phyloP scores from a whole-genome alignment of 345 rosid genomes.

The Orychophragmus violaceus region DNA sequence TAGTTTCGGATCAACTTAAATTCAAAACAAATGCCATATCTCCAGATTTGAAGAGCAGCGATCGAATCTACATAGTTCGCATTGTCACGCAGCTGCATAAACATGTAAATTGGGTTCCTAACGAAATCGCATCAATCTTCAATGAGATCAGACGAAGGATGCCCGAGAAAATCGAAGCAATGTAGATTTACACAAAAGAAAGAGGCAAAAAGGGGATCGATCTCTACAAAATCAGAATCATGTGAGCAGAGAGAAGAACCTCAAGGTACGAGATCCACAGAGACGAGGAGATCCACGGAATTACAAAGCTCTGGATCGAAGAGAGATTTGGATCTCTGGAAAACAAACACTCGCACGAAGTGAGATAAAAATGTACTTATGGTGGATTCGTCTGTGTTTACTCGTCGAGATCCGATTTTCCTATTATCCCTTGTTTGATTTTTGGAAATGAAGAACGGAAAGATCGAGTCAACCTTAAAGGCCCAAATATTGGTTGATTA shows the following conservation, averaged over 20 bases:
- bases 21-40: not conserved
- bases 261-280: constrained; percentile 22
- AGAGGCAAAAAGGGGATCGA: constrained; percentile 6
- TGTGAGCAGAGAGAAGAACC: constrained; percentile 25
- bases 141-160: constrained; percentile 1
- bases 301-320: not conserved
- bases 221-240: constrained; percentile 3
- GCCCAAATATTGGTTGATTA: not conserved
- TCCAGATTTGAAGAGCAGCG: constrained; percentile 2
- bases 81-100: constrained; percentile 7
- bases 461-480: not conserved
- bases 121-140: constrained; percentile 9
- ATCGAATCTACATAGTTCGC: constrained; percentile 1
- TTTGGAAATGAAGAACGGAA: not conserved
- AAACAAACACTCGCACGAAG: constrained; percentile 3
- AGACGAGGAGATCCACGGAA: constrained; percentile 23
- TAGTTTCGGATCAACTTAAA: not conserved
- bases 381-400: constrained; percentile 11
- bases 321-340: constrained; percentile 23
- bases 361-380: not conserved
- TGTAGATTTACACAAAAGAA: not conserved
- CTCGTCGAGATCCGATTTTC: not conserved
- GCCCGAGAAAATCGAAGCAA: not conserved
- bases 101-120: not conserved
- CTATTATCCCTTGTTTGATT: not conserved